A percentile compares a stretch with the other conserved stretches of the same genome.
These are phyloP conservation scores for Chiua sp. DNA, from an alignment of 1,284 basidiomycete genomes.

Conservation along the genomic window DNA sequence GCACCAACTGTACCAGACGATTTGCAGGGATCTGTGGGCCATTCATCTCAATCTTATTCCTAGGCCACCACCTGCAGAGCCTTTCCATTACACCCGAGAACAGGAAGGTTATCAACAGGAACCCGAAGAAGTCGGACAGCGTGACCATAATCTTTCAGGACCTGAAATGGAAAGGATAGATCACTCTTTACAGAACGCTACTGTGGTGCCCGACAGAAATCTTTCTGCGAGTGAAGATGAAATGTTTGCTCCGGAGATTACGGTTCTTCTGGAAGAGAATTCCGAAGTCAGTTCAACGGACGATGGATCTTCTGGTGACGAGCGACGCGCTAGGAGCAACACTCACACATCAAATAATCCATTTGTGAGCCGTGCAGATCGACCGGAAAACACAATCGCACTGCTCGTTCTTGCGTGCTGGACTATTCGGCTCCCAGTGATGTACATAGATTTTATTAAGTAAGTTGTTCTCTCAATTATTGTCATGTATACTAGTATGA, in stretches of 20 bases:
- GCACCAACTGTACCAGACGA: conserved; percentile 49
- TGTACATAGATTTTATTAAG: conserved; percentile 78
- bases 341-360: conserved; percentile 15
- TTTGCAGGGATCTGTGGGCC: conserved; percentile 85
- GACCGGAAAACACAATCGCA: conserved; percentile 64
- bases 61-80: conserved; percentile 64
- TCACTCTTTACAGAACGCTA: conserved; percentile 1
- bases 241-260: conserved; percentile 52
- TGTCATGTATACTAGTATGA: conserved; percentile 2
- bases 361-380: conserved; percentile 48
- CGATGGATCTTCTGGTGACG: conserved; percentile 39
- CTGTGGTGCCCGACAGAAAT: conserved; percentile 4
- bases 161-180: conserved; percentile 20
- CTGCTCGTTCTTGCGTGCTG: conserved; percentile 77
- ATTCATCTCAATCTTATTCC: conserved; percentile 72
- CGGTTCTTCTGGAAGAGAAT: conserved; percentile 57
- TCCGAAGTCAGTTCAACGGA: conserved; percentile 56
- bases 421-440: conserved; percentile 76
- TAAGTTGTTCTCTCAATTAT: conserved; percentile 39
- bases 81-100: conserved; percentile 52
- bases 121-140: conserved; percentile 18
- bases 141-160: not conserved
- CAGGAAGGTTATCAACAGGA: conserved; percentile 24
- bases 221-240: conserved; percentile 34
- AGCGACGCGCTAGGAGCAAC: conserved; percentile 19